Evolutionary conservation across 2,329 filamentous ascomycete genomes (phyloP).

Genomic region (Trichophyton simii): DNA sequence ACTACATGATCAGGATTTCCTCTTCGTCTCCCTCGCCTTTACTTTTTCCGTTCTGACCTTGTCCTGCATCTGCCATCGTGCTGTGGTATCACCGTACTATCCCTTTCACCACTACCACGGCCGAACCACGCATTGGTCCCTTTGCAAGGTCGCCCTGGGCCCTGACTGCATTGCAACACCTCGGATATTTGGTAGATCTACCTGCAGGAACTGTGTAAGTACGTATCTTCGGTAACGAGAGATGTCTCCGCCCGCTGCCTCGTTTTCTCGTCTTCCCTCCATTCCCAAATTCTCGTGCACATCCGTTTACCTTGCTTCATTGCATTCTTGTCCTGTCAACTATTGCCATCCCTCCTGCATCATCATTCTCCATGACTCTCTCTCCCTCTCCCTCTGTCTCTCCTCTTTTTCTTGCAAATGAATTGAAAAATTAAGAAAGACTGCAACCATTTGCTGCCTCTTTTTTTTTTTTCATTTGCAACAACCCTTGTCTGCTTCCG

Average conservation of each 20-base stretch:
- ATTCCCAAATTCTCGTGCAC: neutral
- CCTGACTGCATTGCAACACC: conserved; percentile 1
- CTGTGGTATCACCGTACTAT: conserved; percentile 3
- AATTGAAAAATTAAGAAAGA: neutral
- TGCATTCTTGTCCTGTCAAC: neutral
- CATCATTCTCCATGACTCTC: neutral
- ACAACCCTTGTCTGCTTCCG: conserved; percentile 1
- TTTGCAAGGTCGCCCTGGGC: neutral
- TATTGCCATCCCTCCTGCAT: neutral
- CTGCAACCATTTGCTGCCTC: neutral
- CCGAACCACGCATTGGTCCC: neutral
- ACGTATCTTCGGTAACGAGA: neutral
- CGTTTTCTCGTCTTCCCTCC: neutral
- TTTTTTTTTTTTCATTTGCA: conserved; percentile 3
- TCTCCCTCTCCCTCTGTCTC: neutral
- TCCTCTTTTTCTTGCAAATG: neutral
- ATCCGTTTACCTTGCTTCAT: neutral
- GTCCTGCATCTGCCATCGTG: neutral
- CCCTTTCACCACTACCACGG: neutral
- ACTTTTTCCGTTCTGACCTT: neutral
- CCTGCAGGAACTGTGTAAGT: neutral
- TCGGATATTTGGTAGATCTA: neutral
- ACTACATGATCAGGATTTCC: neutral
- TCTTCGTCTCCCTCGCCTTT: neutral
- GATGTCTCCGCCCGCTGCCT: conserved; percentile 2